Base-by-base conservation (phyloP, 371 early-diverging fungal species). In the Capillidium heterosporum region DNA sequence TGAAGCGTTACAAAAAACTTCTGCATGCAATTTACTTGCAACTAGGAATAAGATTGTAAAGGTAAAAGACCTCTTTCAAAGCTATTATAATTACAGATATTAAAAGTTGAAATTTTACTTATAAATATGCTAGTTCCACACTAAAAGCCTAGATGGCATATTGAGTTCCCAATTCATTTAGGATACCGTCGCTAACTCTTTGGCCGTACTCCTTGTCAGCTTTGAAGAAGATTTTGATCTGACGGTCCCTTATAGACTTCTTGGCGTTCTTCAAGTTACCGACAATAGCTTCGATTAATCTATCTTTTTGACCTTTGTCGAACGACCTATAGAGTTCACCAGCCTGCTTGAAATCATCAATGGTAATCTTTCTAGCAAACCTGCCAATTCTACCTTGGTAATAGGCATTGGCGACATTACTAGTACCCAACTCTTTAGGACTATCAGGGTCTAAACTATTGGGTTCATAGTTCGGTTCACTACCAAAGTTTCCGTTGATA, bases 391-490 rank as follows among this genome's bases (percentile, higher is more conserved):
- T 53, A 58, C 65, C 68, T 55, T 60, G 59, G 59, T 63, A 61
- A 35, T 62, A 59, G 39, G 32, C 53, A 24, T 54, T 42, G 35
- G 60, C 58, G 46, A 53, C 54, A 35, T 60, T 59, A 59, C 24
- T 39, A 17, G 48, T 21, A 11, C n/a, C n/a, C n/a, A n/a, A n/a
- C n/a, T 27, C 11, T 10, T 19, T 10, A 23, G 21, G 58, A n/a
- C 27, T 1, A 13, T 19, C 11, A 44, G 4, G 21, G 19, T 28
- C 24, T n/a, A 31, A 21, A 15, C 50, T 40, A 71, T 81, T 85
- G 64, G 86, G 85, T 64, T 84, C 84, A 60, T 87, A 86, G 73
- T 85, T 87, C 60, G 81, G 81, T 48, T 62, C 65, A 39, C 67
- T 40, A 41, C 85, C 85, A 43, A 79, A 77, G 64, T 84, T 83